Evolutionary conservation across 495 filamentous ascomycete genomes (phyloP), one percentile per base, ranked within the genome.

Genomic region (Letharia columbiana): DNA sequence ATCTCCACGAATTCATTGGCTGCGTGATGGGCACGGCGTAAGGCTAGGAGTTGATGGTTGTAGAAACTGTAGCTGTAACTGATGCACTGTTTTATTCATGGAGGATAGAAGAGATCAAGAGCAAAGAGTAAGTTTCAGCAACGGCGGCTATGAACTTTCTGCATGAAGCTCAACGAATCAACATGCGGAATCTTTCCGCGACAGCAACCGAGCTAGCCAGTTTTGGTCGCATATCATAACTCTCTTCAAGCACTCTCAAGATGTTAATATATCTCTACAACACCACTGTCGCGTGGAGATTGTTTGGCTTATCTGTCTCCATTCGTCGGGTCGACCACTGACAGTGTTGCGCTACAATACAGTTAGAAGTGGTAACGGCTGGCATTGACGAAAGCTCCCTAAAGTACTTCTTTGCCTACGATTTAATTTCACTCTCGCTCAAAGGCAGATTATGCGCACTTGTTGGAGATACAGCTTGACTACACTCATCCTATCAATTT

Each of bases 1-100:
- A 87, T 87, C 57, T 80, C 71, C 64, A 42, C 58, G 35, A 61
- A 65, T 61, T 37, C 67, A 68, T 68, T 59, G 20, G 54, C 47
- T 39, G 39, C n/a, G 57, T 5, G 20, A 11, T 8, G 31, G 23
- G 47, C 15, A 47, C 42, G 18, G 11, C 10, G 35, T 3, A 40
- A 49, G 6, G 1, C 11, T 17, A 2, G 4, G n/a, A 41, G 28
- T 17, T 44, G 15, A 20, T 31, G 2, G 9, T 15, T 20, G 11
- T 45, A 59, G 56, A n/a, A 47, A 33, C 54, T 57, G 33, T 37
- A 57, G 33, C 33, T 57, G 39, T 57, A 57, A 56, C 0, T 35
- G 12, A 56, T 56, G 52, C 52, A 17, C 28, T 33, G 28, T 15
- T 33, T 2, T 56, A 56, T 35, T 15, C 6, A 56, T 56, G 52